These are phyloP conservation scores for Dendrobium huoshanense DNA, from an alignment of 106 monocot genomes.

Conservation along the genomic window DNA sequence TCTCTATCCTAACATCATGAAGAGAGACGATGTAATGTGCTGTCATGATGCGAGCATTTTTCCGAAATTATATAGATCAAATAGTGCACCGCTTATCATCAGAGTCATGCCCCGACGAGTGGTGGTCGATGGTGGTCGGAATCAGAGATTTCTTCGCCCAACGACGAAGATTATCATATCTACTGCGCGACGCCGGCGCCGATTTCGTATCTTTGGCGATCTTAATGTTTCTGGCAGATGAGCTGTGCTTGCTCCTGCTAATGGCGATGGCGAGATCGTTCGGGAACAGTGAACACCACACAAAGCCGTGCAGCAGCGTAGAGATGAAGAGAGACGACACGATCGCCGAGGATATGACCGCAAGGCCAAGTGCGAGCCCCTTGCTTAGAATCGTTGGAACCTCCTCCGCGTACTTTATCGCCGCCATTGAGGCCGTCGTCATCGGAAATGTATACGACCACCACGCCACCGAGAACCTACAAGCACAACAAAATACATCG, in stretches of 20 bases:
- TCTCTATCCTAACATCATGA: too few species aligned
- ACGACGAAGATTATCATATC: slow-evolving; percentile 26
- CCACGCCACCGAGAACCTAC: slow-evolving; percentile 89
- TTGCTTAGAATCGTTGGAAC: slow-evolving; percentile 58
- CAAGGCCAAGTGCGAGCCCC: slow-evolving; percentile 49
- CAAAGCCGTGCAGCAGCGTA: slow-evolving; percentile 71
- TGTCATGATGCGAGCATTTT: too few species aligned
- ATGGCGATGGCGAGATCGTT: slow-evolving; percentile 94
- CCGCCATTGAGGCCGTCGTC: slow-evolving; percentile 80
- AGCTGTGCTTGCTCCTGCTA: slow-evolving; percentile 37
- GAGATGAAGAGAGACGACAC: slow-evolving; percentile 60
- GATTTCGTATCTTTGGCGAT: slow-evolving; percentile 16
- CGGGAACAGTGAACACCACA: slow-evolving; percentile 66
- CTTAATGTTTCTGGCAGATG: background rate
- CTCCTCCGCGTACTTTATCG: slow-evolving; percentile 71
- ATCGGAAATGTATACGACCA: slow-evolving; percentile 97
- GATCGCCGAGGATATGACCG: slow-evolving; percentile 64
- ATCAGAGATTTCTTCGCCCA: slow-evolving; percentile 46
- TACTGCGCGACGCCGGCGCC: background rate
- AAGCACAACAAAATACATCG: background rate
- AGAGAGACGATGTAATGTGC: too few species aligned
- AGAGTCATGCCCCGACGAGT: slow-evolving; percentile 21
- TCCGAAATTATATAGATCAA: too few species aligned
- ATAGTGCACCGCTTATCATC: slow-evolving; percentile 5
- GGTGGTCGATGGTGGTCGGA: slow-evolving; percentile 23